Evolutionary conservation across 352 stramenopile genomes (phyloP).

Genomic region (Globisporangium polare): DNA sequence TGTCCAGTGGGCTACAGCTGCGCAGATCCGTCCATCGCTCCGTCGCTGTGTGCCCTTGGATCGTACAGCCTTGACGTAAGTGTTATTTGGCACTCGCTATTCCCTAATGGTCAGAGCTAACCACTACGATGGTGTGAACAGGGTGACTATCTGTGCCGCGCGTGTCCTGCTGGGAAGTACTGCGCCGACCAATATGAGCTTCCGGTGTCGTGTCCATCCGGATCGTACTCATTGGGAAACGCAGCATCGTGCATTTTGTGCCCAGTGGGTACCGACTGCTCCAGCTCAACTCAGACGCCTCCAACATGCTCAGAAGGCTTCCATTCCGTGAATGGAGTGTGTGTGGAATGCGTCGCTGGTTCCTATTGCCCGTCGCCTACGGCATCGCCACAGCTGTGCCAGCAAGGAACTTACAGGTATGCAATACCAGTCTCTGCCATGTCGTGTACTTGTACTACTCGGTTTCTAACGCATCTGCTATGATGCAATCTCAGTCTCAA

Average conservation of each 20-base stretch:
- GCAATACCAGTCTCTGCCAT: neutral
- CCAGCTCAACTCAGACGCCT: constrained; percentile 17
- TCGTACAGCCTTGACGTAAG: constrained; percentile 43
- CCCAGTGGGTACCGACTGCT: constrained; percentile 43
- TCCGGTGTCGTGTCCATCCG: constrained; percentile 19
- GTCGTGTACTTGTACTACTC: neutral
- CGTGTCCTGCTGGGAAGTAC: constrained; percentile 39
- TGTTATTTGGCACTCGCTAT: too few relatives aligned
- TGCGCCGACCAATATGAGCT: constrained; percentile 22
- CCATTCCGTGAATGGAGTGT: constrained; percentile 25
- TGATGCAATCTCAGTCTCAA: constrained; percentile 15
- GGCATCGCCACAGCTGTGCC: constrained; percentile 23
- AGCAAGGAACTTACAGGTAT: constrained; percentile 35
- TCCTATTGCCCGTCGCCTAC: constrained; percentile 33
- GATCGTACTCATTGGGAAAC: constrained; percentile 45
- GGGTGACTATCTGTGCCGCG: constrained; percentile 29
- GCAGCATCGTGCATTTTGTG: constrained; percentile 38
- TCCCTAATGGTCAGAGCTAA: too few relatives aligned
- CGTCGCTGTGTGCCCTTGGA: constrained; percentile 35
- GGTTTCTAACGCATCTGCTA: neutral
- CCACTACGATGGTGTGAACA: neutral
- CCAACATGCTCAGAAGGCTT: constrained; percentile 24
- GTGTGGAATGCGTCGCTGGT: constrained; percentile 27
- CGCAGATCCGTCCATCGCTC: constrained; percentile 28
- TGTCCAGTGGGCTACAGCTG: constrained; percentile 62